phyloP scores from a whole-genome alignment of 2,329 filamentous ascomycete species.

The Calonectria hawksworthii region DNA sequence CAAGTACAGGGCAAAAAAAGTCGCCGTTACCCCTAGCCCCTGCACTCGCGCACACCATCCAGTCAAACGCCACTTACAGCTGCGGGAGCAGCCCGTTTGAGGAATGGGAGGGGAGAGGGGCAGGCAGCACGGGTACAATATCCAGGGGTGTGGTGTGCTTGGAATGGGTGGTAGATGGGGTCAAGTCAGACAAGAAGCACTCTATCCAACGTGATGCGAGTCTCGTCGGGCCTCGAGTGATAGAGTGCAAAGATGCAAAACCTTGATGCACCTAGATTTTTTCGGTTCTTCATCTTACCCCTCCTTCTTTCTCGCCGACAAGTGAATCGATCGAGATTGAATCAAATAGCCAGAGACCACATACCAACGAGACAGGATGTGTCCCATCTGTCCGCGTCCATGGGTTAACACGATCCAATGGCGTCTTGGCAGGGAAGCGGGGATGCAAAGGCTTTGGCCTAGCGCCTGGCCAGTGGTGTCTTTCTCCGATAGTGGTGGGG shows the following conservation, averaged over 20 bases:
- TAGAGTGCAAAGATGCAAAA: background rate
- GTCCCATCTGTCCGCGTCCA: background rate
- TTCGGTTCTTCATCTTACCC: background rate
- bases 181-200: background rate
- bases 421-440: constrained; percentile 9
- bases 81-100: constrained; percentile 44
- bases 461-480: constrained; percentile 6
- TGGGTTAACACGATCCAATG: constrained; percentile 9
- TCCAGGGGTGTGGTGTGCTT: background rate
- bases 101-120: constrained; percentile 35
- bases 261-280: background rate
- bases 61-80: constrained; percentile 38
- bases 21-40: constrained; percentile 25
- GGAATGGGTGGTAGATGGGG: background rate
- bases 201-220: constrained; percentile 2
- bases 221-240: background rate
- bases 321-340: background rate
- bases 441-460: constrained; percentile 2
- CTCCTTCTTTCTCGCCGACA: background rate
- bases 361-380: constrained; percentile 1
- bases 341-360: constrained; percentile 1
- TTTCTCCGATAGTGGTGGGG: constrained; percentile 2
- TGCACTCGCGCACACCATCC: constrained; percentile 32
- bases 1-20: background rate
- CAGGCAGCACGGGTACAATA: constrained; percentile 1